Evolutionary conservation across 2,329 filamentous ascomycete species (phyloP).

Genomic region (Alternaria sp.): DNA sequence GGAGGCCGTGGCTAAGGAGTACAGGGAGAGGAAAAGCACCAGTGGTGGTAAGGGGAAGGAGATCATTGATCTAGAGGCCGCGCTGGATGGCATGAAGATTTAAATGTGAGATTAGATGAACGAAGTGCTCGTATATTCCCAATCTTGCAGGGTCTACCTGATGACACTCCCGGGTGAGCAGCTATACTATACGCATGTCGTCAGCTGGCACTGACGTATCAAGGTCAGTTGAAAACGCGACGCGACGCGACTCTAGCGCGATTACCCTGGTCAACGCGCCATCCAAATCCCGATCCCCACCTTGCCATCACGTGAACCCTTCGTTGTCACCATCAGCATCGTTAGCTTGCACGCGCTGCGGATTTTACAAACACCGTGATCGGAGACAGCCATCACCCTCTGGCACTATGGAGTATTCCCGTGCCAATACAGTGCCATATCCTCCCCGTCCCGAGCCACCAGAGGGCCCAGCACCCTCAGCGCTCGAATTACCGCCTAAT

Average conservation of each 20-base stretch:
- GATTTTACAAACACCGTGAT: not conserved
- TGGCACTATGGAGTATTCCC: not conserved
- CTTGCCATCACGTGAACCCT: not conserved
- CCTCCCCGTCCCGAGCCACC: slow-evolving; percentile 2
- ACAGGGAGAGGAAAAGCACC: slow-evolving; percentile 59
- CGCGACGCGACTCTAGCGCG: not conserved
- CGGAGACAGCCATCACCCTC: not conserved
- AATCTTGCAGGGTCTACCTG: not conserved
- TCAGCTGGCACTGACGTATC: not conserved
- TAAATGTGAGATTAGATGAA: not conserved
- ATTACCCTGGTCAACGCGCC: not conserved
- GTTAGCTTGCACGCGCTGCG: not conserved
- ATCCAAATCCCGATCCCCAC: not conserved
- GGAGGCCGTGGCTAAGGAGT: slow-evolving; percentile 70
- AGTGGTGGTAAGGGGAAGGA: slow-evolving; percentile 13
- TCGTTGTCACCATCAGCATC: not conserved
- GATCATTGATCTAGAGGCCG: slow-evolving; percentile 24
- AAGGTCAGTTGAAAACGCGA: not conserved
- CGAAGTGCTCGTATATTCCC: not conserved
- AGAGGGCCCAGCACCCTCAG: not conserved
- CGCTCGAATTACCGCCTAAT: not conserved
- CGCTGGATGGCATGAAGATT: slow-evolving; percentile 38
- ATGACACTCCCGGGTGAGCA: not conserved
- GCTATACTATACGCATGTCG: not conserved
- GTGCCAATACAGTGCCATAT: not conserved